phyloP scores from a whole-genome alignment of 495 filamentous ascomycete species.

The Filosporella fistucella region DNA sequence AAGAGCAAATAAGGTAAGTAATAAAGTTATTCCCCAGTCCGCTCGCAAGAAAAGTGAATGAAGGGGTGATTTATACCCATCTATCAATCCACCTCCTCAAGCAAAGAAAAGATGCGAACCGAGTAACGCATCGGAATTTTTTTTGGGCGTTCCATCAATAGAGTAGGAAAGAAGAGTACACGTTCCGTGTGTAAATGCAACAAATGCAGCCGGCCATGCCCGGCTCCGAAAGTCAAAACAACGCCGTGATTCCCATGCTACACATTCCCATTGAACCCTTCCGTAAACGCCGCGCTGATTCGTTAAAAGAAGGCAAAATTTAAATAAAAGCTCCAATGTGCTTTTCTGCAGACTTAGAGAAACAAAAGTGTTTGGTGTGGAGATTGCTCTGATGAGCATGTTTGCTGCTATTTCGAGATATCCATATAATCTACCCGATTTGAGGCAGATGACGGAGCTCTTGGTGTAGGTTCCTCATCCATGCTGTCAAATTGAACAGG shows the following conservation, averaged over 20 bases:
- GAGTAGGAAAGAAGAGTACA: background rate
- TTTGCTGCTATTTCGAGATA: background rate
- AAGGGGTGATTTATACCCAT: no score
- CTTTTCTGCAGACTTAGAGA: background rate
- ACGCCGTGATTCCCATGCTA: slow-evolving; percentile 8
- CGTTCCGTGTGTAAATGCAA: slow-evolving; percentile 21
- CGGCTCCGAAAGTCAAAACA: background rate
- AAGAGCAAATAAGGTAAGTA: no score
- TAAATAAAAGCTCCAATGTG: background rate
- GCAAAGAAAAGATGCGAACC: no score
- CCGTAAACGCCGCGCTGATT: slow-evolving; percentile 15
- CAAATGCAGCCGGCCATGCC: slow-evolving; percentile 5
- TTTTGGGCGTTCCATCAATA: background rate
- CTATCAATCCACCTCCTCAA: no score
- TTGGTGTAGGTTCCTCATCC: slow-evolving; percentile 25
- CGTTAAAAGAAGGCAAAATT: slow-evolving; percentile 6
- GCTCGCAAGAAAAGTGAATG: no score
- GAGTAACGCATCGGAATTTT: no score
- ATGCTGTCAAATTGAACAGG: slow-evolving; percentile 8
- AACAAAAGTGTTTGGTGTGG: background rate
- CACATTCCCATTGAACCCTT: background rate
- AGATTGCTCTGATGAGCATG: background rate
- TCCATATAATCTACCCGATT: slow-evolving; percentile 11
- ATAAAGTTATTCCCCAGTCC: no score
- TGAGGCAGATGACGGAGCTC: slow-evolving; percentile 20